phyloP scores from a whole-genome alignment of 2,329 filamentous ascomycete species.

The Sporothrix mexicana region DNA sequence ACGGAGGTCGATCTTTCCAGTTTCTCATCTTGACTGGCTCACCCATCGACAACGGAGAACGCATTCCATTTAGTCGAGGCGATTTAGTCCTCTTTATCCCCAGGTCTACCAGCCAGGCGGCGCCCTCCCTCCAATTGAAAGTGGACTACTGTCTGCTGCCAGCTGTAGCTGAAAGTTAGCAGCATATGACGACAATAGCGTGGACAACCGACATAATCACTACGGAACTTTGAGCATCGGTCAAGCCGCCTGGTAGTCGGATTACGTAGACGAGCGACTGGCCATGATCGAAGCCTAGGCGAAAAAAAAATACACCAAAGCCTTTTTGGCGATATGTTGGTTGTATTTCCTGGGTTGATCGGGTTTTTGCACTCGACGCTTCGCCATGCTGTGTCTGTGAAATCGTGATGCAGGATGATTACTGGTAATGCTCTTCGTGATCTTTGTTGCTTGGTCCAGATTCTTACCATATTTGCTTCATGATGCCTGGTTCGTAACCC shows the following conservation, averaged over 20 bases:
- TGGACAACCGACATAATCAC: neutral
- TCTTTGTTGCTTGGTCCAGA: neutral
- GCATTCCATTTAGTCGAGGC: neutral
- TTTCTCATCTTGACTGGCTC: neutral
- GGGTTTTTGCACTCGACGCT: neutral
- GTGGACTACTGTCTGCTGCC: neutral
- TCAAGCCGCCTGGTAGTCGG: neutral
- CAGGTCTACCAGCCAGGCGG: constrained; percentile 3
- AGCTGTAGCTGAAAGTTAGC: neutral
- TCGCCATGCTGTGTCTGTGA: neutral
- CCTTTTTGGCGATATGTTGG: neutral
- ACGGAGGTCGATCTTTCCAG: neutral
- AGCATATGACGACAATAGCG: constrained; percentile 9
- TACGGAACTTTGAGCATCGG: neutral
- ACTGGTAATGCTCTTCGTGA: neutral
- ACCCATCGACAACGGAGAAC: neutral
- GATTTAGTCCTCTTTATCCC: neutral
- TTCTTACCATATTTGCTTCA: neutral
- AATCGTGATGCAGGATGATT: neutral
- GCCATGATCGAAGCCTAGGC: neutral
- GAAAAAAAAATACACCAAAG: neutral
- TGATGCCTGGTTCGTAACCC: neutral
- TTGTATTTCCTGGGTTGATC: neutral
- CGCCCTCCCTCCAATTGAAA: neutral
- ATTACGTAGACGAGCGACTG: constrained; percentile 7